phyloP scores from a whole-genome alignment of 2,329 filamentous ascomycete species.

The Eutypella sp. region DNA sequence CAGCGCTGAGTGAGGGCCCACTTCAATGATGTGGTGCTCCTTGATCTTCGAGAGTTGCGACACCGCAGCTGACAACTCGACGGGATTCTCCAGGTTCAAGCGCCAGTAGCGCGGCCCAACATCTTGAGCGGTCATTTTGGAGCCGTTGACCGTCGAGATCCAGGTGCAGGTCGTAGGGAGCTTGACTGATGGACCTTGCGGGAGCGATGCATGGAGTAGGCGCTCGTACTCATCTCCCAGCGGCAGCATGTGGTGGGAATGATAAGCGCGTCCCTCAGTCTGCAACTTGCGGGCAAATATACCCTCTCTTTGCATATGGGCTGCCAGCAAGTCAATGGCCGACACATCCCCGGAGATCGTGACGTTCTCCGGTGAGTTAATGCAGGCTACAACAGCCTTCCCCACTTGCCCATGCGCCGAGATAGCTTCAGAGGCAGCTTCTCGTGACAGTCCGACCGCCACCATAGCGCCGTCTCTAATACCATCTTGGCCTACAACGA shows the following conservation, averaged over 20 bases:
- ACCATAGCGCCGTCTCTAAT: background rate
- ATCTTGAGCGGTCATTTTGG: background rate
- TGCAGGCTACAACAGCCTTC: background rate
- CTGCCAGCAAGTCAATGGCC: background rate
- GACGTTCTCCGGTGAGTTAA: background rate
- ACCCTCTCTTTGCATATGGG: background rate
- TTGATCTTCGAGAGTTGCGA: background rate
- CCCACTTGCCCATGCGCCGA: background rate
- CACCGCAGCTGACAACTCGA: background rate
- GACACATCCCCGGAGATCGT: background rate
- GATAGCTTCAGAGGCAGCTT: background rate
- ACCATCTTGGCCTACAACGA: background rate
- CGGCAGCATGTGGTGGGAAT: background rate
- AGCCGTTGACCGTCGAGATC: background rate
- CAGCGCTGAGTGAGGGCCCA: conserved; percentile 4
- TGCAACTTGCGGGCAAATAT: background rate
- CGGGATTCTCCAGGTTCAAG: background rate
- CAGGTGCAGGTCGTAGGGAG: background rate
- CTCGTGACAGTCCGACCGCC: background rate
- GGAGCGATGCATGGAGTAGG: background rate
- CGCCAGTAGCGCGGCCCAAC: background rate
- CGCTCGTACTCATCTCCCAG: background rate
- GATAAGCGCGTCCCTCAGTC: background rate
- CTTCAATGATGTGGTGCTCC: background rate
- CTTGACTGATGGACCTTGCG: background rate